Evolutionary conservation across 164 flowering plant species (phyloP).

Genomic region (Litsea cubeba): DNA sequence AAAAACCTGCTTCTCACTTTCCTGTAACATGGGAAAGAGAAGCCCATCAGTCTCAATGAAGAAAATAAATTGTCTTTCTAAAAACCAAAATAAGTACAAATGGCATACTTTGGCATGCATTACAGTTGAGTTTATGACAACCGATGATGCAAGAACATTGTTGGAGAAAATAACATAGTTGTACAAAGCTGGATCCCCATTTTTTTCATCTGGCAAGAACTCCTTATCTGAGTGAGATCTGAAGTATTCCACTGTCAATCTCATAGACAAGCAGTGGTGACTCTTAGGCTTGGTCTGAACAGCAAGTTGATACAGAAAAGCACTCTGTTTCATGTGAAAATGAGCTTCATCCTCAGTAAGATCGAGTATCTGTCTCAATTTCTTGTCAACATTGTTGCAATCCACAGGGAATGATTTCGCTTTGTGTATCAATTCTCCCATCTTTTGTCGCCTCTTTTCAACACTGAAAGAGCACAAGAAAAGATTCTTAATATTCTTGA

Average conservation of each 20-base stretch:
- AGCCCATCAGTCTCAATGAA: background rate
- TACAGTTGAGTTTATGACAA: slow-evolving; percentile 90
- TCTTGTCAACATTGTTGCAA: slow-evolving; percentile 88
- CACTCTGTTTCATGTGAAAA: slow-evolving; percentile 95
- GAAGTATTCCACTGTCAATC: slow-evolving; percentile 86
- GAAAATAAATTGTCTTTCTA: background rate
- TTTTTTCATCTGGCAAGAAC: slow-evolving; percentile 31
- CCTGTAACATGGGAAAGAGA: slow-evolving; percentile 46
- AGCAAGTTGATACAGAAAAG: slow-evolving; percentile 83
- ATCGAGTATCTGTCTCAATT: slow-evolving; percentile 79
- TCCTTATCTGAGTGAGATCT: slow-evolving; percentile 39
- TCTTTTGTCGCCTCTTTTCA: slow-evolving; percentile 44
- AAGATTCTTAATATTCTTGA: background rate
- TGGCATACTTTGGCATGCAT: slow-evolving; percentile 56
- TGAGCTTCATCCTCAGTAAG: slow-evolving; percentile 92
- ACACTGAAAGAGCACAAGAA: slow-evolving; percentile 39
- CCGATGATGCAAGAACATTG: slow-evolving; percentile 81
- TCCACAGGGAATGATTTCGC: slow-evolving; percentile 61
- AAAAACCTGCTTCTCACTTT: slow-evolving; percentile 68
- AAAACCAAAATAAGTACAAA: background rate
- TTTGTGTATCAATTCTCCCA: slow-evolving; percentile 61
- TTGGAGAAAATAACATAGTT: slow-evolving; percentile 82
- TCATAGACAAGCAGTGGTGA: slow-evolving; percentile 88
- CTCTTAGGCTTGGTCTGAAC: slow-evolving; percentile 95
- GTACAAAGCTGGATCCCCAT: slow-evolving; percentile 42